Evolutionary conservation across 2,329 filamentous ascomycete genomes (phyloP).

Genomic region (Cladorrhinum sp.): DNA sequence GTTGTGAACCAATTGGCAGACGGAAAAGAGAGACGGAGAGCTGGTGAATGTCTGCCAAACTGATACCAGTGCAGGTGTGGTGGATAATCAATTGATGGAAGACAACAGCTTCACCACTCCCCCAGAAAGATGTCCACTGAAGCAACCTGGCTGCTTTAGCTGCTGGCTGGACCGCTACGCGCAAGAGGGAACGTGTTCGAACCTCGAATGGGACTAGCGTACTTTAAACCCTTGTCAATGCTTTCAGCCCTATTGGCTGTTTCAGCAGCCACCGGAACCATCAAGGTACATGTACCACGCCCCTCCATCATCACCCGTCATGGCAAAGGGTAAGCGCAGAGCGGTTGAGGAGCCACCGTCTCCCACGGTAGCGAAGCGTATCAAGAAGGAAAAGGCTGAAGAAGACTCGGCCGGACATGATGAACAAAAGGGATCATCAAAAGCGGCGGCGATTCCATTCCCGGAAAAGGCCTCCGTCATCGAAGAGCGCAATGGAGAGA

Average conservation of each 20-base stretch:
- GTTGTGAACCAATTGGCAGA: constrained; percentile 1
- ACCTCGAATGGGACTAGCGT: constrained; percentile 22
- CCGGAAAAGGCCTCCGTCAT: constrained; percentile 92
- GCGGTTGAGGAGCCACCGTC: constrained; percentile 64
- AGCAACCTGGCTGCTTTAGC: constrained; percentile 14
- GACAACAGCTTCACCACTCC: constrained; percentile 14
- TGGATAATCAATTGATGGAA: background rate
- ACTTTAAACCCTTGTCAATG: background rate
- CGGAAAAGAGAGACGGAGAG: constrained; percentile 4
- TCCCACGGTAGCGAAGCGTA: constrained; percentile 61
- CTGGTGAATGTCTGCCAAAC: constrained; percentile 9
- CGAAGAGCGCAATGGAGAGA: constrained; percentile 90
- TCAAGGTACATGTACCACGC: constrained; percentile 8
- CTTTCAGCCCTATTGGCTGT: constrained; percentile 9
- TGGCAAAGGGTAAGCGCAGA: constrained; percentile 63
- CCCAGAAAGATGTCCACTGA: background rate
- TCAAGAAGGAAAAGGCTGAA: constrained; percentile 58
- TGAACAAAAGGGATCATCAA: constrained; percentile 45
- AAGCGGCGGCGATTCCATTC: constrained; percentile 70
- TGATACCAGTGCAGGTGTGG: background rate
- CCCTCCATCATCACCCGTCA: background rate
- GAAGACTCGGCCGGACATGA: constrained; percentile 43
- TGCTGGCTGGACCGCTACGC: background rate
- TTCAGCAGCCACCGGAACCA: constrained; percentile 4
- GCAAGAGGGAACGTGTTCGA: constrained; percentile 22